phyloP scores from a whole-genome alignment of 176 grass and related monocot genomes.

The Poa pratensis region DNA sequence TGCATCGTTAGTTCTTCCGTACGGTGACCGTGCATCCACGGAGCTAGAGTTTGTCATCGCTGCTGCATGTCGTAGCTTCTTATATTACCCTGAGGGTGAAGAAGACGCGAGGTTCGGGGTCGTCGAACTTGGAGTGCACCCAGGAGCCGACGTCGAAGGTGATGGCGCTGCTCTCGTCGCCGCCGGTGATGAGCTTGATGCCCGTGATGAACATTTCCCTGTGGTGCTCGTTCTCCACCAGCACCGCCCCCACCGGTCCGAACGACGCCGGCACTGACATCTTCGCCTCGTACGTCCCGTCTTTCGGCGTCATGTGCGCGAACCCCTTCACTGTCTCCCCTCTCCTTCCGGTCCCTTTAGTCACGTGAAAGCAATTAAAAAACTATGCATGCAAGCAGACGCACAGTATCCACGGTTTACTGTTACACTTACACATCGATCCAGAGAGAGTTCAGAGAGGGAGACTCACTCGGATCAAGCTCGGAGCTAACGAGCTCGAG shows the following conservation, averaged over 20 bases:
- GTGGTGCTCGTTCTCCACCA: conserved; percentile 89
- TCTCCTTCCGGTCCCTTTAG: conserved; percentile 47
- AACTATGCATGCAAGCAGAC: too few species aligned
- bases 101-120: conserved; percentile 59
- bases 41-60: neutral
- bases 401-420: too few species aligned
- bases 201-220: conserved; percentile 69
- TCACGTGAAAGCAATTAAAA: too few species aligned
- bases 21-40: neutral
- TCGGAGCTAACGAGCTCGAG: conserved; percentile 77
- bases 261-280: conserved; percentile 62
- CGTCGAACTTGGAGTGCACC: conserved; percentile 84
- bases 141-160: conserved; percentile 72
- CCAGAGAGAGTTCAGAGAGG: neutral
- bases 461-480: conserved; percentile 63
- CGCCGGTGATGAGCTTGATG: conserved; percentile 58
- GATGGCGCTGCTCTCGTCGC: conserved; percentile 35
- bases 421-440: too few species aligned
- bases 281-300: conserved; percentile 52
- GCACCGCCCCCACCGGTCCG: conserved; percentile 62
- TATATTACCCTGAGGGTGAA: conserved; percentile 56
- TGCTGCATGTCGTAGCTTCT: neutral
- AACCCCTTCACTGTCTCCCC: conserved; percentile 47
- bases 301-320: conserved; percentile 45
- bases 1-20: neutral